Conservation (phyloP, 805 yeast species). For the Lipomyces anomalus region DNA sequence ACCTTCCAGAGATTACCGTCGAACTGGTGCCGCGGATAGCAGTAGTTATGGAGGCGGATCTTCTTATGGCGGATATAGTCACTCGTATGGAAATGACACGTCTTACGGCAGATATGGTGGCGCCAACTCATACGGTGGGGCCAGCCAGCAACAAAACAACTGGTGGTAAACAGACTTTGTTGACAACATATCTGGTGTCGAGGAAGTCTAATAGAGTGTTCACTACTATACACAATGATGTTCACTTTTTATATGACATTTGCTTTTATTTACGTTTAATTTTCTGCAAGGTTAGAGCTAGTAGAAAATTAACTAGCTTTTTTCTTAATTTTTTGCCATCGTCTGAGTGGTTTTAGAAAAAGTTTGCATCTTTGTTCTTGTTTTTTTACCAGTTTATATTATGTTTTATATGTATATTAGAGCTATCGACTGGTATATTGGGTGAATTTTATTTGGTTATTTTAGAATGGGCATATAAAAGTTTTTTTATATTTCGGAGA, state of each 20-base stretch:
- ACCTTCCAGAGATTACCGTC: constrained; percentile 39
- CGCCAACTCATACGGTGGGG: neutral
- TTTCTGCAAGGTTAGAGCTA: too few species aligned
- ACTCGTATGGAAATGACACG: too few species aligned
- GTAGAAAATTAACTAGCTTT: too few species aligned
- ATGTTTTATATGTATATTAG: constrained; percentile 1
- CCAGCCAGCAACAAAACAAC: constrained; percentile 6
- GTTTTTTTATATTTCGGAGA: neutral
- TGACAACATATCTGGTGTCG: neutral
- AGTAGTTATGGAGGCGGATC: constrained; percentile 40
- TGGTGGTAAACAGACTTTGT: constrained; percentile 8
- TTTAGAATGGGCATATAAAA: neutral
- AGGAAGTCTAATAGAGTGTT: too few species aligned
- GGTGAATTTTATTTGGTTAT: neutral
- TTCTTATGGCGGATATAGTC: constrained; percentile 39
- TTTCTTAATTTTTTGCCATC: constrained; percentile 2
- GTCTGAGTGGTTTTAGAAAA: neutral
- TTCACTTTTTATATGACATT: neutral
- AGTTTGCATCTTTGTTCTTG: neutral
- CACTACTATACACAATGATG: too few species aligned
- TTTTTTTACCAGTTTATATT: neutral
- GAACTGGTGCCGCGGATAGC: constrained; percentile 34
- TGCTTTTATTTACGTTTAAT: too few species aligned
- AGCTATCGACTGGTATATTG: neutral
- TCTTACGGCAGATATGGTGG: constrained; percentile 4